These are phyloP conservation scores for Macrolepiota dolichaula DNA, from an alignment of 768 basidiomycete species.

Conservation along the genomic window DNA sequence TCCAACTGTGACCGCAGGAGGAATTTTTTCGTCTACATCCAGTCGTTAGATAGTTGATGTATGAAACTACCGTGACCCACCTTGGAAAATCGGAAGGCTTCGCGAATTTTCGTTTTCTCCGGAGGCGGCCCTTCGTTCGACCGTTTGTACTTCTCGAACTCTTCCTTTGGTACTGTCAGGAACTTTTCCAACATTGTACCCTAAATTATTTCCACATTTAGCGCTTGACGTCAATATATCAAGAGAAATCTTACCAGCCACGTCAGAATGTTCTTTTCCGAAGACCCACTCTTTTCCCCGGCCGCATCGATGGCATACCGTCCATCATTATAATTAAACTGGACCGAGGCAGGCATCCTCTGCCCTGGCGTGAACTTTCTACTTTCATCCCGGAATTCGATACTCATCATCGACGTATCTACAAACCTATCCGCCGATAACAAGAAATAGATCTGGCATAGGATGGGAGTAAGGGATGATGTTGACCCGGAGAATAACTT, in stretches of 20 bases:
- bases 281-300: constrained; percentile 31
- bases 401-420: constrained; percentile 59
- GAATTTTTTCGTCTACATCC: constrained; percentile 50
- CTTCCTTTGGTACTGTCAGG: constrained; percentile 60
- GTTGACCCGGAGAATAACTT: constrained; percentile 82
- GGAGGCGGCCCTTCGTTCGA: constrained; percentile 24
- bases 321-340: constrained; percentile 62
- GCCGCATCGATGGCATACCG: constrained; percentile 66
- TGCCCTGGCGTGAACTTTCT: constrained; percentile 74
- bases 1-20: constrained; percentile 97
- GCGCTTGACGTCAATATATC: neutral
- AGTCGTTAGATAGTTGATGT: neutral
- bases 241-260: constrained; percentile 55
- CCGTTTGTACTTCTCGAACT: constrained; percentile 60
- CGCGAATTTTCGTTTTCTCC: constrained; percentile 39
- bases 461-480: constrained; percentile 80
- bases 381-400: constrained; percentile 58
- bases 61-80: constrained; percentile 33
- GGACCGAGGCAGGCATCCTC: constrained; percentile 68
- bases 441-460: constrained; percentile 86
- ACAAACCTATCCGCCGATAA: constrained; percentile 70
- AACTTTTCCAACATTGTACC: constrained; percentile 89
- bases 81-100: constrained; percentile 86
- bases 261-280: constrained; percentile 67
- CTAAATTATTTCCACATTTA: constrained; percentile 33